These are phyloP conservation scores for Neofusicoccum umdonicola DNA, from an alignment of 2,329 filamentous ascomycete species.

Conservation along the genomic window DNA sequence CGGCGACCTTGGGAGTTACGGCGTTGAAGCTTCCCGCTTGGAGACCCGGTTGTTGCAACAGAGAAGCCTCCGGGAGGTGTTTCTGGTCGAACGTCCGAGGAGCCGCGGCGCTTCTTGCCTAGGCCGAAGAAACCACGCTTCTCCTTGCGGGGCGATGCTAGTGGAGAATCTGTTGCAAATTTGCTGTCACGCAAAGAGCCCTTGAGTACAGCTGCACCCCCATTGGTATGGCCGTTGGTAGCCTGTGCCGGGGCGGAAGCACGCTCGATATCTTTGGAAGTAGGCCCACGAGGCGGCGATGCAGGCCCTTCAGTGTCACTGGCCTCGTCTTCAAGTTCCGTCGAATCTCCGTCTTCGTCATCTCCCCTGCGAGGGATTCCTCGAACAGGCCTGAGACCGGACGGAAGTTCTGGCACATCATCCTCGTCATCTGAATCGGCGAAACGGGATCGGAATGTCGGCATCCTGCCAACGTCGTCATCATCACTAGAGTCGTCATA, in stretches of 20 bases:
- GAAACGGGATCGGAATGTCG: slow-evolving; percentile 47
- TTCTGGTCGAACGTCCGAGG: neutral
- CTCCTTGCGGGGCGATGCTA: slow-evolving; percentile 31
- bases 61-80: slow-evolving; percentile 15
- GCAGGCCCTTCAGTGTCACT: slow-evolving; percentile 33
- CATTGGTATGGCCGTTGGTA: slow-evolving; percentile 23
- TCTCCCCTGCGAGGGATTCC: slow-evolving; percentile 58
- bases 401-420: slow-evolving; percentile 39
- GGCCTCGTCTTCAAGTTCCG: slow-evolving; percentile 45
- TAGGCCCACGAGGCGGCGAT: slow-evolving; percentile 33
- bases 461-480: slow-evolving; percentile 33
- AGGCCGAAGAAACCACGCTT: slow-evolving; percentile 50
- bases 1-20: slow-evolving; percentile 29
- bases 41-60: slow-evolving; percentile 27
- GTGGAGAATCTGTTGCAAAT: slow-evolving; percentile 31
- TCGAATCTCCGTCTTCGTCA: slow-evolving; percentile 57
- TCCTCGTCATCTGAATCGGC: slow-evolving; percentile 54
- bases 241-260: slow-evolving; percentile 20
- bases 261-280: slow-evolving; percentile 46
- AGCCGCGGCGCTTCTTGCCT: slow-evolving; percentile 58
- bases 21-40: slow-evolving; percentile 45
- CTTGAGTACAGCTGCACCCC: slow-evolving; percentile 26
- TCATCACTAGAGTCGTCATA: slow-evolving; percentile 71
- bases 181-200: slow-evolving; percentile 42
- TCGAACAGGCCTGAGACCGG: slow-evolving; percentile 52